These are phyloP conservation scores for Suillus luteus DNA, from an alignment of 768 basidiomycete genomes.

Conservation along the genomic window DNA sequence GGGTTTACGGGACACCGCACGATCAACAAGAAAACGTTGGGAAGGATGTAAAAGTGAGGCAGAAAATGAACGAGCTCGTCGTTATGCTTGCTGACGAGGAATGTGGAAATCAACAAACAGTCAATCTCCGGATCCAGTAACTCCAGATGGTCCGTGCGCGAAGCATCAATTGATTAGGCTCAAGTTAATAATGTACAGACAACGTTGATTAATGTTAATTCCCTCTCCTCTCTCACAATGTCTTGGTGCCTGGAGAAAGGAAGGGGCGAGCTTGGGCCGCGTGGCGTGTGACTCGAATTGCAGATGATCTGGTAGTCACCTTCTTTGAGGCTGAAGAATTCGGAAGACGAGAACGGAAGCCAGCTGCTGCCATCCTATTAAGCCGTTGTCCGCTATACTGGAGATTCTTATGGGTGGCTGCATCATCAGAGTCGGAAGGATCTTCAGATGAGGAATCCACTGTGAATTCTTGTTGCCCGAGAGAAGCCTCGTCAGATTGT, in stretches of 20 bases:
- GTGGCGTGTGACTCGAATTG: background rate
- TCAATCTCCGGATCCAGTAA: constrained; percentile 8
- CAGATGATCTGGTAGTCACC: background rate
- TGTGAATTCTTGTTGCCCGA: constrained; percentile 3
- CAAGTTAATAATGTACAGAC: background rate
- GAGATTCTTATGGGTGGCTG: constrained; percentile 27
- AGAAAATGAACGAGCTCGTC: constrained; percentile 4
- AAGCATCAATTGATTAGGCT: background rate
- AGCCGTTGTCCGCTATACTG: constrained; percentile 18
- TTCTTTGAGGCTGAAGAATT: background rate
- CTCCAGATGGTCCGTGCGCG: constrained; percentile 22
- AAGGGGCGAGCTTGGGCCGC: background rate
- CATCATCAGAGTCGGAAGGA: constrained; percentile 33
- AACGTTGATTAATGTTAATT: background rate
- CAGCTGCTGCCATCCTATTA: constrained; percentile 18
- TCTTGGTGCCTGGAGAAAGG: constrained; percentile 3
- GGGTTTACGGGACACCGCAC: constrained; percentile 83
- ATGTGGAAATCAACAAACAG: constrained; percentile 4
- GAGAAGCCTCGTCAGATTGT: background rate
- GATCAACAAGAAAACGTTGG: constrained; percentile 48
- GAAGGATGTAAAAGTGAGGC: constrained; percentile 5
- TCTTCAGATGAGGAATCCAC: constrained; percentile 6
- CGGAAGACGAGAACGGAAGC: background rate
- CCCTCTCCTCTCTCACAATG: background rate
- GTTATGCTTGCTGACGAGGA: constrained; percentile 10